Percentiles rank a stretch among this genome's conserved stretches.
Conservation (phyloP, 306 rosid species). For the Ammopiptanthus mongolicus region DNA sequence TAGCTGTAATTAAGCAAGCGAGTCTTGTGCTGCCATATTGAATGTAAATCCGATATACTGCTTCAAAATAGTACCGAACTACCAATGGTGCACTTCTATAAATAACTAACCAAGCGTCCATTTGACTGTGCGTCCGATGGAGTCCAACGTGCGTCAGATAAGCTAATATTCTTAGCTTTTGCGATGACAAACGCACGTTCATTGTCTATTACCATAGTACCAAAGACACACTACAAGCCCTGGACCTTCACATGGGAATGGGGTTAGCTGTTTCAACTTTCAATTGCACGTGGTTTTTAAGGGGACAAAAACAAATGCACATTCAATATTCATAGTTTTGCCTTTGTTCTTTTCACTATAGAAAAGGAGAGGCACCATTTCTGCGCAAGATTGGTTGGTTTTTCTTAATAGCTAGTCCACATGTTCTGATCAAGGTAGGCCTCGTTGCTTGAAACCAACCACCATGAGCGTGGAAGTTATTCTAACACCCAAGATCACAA, state of each 20-base stretch:
- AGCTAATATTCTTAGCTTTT: too few species aligned
- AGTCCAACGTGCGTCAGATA: too few species aligned
- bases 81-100: too few species aligned
- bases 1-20: too few species aligned
- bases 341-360: not conserved
- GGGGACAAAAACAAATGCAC: not conserved
- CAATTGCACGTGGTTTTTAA: not conserved
- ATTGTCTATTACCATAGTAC: too few species aligned
- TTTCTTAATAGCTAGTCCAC: not conserved
- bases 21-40: too few species aligned
- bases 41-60: too few species aligned
- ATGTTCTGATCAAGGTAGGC: not conserved
- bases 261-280: not conserved
- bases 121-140: too few species aligned
- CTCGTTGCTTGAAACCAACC: not conserved
- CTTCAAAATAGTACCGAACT: too few species aligned
- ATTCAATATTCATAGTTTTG: not conserved
- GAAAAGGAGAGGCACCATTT: not conserved
- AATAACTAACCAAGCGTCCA: too few species aligned
- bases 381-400: not conserved
- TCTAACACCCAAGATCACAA: not conserved
- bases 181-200: too few species aligned
- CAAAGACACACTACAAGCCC: too few species aligned
- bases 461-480: not conserved
- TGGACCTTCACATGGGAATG: not conserved